Evolutionary conservation across 495 filamentous ascomycete genomes (phyloP).

Genomic region (Xylaria bambusicola): DNA sequence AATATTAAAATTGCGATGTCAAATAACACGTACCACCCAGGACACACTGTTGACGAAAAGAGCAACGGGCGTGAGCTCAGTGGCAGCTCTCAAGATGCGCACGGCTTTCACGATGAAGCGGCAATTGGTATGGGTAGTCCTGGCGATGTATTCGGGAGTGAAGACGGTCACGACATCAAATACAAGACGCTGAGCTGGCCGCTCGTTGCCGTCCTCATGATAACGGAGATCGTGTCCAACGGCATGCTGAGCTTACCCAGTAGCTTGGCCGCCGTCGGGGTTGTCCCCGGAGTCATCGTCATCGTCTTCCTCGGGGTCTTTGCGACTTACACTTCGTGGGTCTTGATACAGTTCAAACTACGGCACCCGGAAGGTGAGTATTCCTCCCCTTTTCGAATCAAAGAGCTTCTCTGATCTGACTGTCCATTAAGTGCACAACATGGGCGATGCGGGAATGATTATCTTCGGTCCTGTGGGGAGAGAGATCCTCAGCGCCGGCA

Average conservation of each 20-base stretch:
- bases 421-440: slow-evolving; percentile 53
- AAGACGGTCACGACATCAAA: slow-evolving; percentile 48
- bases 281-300: slow-evolving; percentile 54
- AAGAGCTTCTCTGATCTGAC: slow-evolving; percentile 35
- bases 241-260: slow-evolving; percentile 62
- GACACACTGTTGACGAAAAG: no score
- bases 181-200: slow-evolving; percentile 62
- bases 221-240: slow-evolving; percentile 63
- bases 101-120: background rate
- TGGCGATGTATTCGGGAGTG: slow-evolving; percentile 30
- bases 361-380: slow-evolving; percentile 40
- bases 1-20: no score
- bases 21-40: no score
- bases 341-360: slow-evolving; percentile 68
- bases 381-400: background rate
- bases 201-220: slow-evolving; percentile 59
- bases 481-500: slow-evolving; percentile 58
- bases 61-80: background rate
- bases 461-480: slow-evolving; percentile 58
- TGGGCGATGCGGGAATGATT: slow-evolving; percentile 65
- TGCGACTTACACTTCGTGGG: slow-evolving; percentile 67
- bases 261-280: slow-evolving; percentile 55
- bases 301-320: slow-evolving; percentile 53
- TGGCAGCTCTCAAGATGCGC: background rate
- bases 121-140: slow-evolving; percentile 3